phyloP scores from a whole-genome alignment of 2,329 filamentous ascomycete species.

The Microcera coccophila region DNA sequence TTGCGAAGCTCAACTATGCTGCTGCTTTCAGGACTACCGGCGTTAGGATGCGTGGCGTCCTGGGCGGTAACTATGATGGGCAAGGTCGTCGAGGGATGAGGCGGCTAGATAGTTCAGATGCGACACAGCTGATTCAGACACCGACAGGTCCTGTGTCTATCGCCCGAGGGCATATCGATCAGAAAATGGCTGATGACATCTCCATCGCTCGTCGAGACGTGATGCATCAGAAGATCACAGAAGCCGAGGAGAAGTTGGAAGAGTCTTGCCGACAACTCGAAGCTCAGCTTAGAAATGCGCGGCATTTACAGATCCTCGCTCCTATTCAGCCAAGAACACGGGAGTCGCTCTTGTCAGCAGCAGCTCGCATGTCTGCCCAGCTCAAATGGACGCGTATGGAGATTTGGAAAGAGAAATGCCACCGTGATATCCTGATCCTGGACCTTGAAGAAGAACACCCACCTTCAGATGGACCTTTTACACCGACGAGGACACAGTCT shows the following conservation, averaged over 20 bases:
- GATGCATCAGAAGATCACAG: constrained; percentile 77
- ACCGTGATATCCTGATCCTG: constrained; percentile 79
- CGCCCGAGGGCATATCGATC: constrained; percentile 69
- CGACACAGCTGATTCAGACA: constrained; percentile 60
- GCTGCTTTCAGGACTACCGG: constrained; percentile 90
- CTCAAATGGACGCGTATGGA: constrained; percentile 93
- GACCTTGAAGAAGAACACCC: constrained; percentile 75
- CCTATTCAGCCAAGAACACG: constrained; percentile 88
- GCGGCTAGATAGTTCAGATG: constrained; percentile 63
- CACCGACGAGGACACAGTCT: constrained; percentile 26
- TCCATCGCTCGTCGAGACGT: constrained; percentile 75
- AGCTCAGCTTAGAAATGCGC: constrained; percentile 77
- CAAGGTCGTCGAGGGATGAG: constrained; percentile 70
- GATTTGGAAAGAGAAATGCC: constrained; percentile 87
- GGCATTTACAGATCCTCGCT: constrained; percentile 82
- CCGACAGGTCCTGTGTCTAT: constrained; percentile 70
- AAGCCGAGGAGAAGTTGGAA: constrained; percentile 75
- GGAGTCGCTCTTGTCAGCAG: constrained; percentile 79
- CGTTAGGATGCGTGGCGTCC: constrained; percentile 82
- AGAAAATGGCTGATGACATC: constrained; percentile 82
- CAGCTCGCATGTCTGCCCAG: constrained; percentile 78
- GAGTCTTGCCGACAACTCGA: constrained; percentile 75
- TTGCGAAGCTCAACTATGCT: constrained; percentile 93
- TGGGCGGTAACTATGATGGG: constrained; percentile 80
- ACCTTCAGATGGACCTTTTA: constrained; percentile 11